Evolutionary conservation across 345 rosid genomes (phyloP).

Genomic region (Turritis glabra): DNA sequence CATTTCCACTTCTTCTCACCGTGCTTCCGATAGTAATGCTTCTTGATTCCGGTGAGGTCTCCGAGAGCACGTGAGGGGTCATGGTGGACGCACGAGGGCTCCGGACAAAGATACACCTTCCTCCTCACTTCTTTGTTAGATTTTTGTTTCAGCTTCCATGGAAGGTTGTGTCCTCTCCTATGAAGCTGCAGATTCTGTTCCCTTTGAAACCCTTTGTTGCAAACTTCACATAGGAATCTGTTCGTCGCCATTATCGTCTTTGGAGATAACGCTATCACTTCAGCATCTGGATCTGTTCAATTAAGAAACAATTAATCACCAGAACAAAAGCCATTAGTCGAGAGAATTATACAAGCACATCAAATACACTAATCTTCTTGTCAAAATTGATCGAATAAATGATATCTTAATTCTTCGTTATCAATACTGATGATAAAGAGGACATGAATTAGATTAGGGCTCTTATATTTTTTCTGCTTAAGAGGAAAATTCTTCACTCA

Average conservation of each 20-base stretch:
- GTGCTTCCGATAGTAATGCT: slow-evolving; percentile 72
- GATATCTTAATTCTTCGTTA: too few species aligned
- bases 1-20: slow-evolving; percentile 85
- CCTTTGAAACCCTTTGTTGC: slow-evolving; percentile 85
- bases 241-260: slow-evolving; percentile 83
- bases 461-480: background rate
- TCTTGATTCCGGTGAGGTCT: slow-evolving; percentile 81
- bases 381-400: background rate
- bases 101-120: slow-evolving; percentile 81
- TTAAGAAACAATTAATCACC: background rate
- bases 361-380: background rate
- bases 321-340: background rate
- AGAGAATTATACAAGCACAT: slow-evolving; percentile 7
- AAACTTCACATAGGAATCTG: slow-evolving; percentile 79
- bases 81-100: slow-evolving; percentile 84
- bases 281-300: slow-evolving; percentile 76
- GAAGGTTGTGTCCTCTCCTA: slow-evolving; percentile 84
- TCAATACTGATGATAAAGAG: background rate
- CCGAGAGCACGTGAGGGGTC: slow-evolving; percentile 81
- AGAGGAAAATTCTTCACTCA: slow-evolving; percentile 3
- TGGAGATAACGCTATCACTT: slow-evolving; percentile 82
- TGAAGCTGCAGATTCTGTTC: slow-evolving; percentile 84
- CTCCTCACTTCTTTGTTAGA: slow-evolving; percentile 65
- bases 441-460: slow-evolving; percentile 17
- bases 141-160: slow-evolving; percentile 82